Conservation (phyloP, 2,329 filamentous ascomycete species). For the Epichloe bromicola region DNA sequence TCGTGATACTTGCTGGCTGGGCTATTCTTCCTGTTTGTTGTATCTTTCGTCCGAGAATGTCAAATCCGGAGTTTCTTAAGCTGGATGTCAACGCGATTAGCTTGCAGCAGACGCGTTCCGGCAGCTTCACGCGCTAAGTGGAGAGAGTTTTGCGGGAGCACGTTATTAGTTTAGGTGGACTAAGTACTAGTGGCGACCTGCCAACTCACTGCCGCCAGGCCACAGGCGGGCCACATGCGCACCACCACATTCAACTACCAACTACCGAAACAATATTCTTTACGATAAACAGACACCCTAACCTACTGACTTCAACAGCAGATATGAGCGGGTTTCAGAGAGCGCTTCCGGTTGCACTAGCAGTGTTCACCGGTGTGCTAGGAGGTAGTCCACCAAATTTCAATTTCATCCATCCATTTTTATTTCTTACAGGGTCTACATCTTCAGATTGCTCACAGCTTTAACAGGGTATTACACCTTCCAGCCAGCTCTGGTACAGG, state of each 20-base stretch:
- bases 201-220: not conserved
- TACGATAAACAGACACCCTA: too few relatives aligned
- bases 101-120: slow-evolving; percentile 15
- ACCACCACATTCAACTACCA: not conserved
- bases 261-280: too few relatives aligned
- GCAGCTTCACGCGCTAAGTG: slow-evolving; percentile 3
- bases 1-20: not conserved
- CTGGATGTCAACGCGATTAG: slow-evolving; percentile 11
- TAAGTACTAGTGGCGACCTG: not conserved
- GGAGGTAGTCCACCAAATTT: slow-evolving; percentile 15
- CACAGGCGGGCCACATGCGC: not conserved
- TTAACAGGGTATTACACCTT: slow-evolving; percentile 24
- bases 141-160: not conserved
- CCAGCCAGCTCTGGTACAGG: slow-evolving; percentile 19
- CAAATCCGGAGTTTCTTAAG: not conserved
- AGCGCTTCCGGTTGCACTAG: slow-evolving; percentile 21
- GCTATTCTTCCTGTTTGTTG: not conserved
- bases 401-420: not conserved
- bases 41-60: not conserved
- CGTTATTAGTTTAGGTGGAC: not conserved
- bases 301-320: not conserved
- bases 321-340: slow-evolving; percentile 22
- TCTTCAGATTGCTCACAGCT: not conserved
- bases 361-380: slow-evolving; percentile 24
- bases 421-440: not conserved